Conservation (phyloP, 2,329 filamentous ascomycete species). For the Fusarium brevicatenulatum region DNA sequence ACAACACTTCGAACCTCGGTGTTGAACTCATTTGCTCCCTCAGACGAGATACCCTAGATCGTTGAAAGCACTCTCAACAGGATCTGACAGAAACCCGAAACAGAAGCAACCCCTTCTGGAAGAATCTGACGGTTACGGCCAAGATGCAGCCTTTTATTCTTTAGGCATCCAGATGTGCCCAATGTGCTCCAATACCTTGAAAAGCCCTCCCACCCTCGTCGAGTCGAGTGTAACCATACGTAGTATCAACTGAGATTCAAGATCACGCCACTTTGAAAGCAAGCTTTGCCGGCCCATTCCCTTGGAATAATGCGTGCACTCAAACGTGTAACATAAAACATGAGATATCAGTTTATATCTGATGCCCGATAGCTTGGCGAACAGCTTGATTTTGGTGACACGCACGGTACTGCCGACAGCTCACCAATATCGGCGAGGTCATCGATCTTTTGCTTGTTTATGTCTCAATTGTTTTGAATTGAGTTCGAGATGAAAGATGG, state of each 20-base stretch:
- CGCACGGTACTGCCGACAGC: conserved; percentile 2
- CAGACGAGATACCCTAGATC: not conserved
- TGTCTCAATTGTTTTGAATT: not conserved
- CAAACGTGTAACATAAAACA: not conserved
- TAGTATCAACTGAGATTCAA: not conserved
- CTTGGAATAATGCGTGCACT: not conserved
- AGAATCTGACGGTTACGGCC: not conserved
- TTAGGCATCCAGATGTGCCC: not conserved
- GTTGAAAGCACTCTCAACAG: not conserved
- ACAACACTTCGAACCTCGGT: not conserved
- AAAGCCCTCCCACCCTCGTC: not conserved
- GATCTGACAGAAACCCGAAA: not conserved
- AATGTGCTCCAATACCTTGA: not conserved
- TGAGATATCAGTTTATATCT: not conserved
- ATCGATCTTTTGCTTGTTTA: not conserved
- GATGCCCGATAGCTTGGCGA: not conserved
- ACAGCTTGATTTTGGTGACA: conserved; percentile 6
- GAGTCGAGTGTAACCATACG: not conserved
- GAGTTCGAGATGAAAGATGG: not conserved
- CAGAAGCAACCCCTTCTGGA: not conserved
- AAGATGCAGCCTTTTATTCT: not conserved
- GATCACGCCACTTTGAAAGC: conserved; percentile 4
- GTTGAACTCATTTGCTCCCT: not conserved
- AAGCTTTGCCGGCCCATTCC: not conserved
- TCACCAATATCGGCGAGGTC: not conserved